phyloP scores from a whole-genome alignment of 441 rosid genomes.

The Francoa sonchifolia region DNA sequence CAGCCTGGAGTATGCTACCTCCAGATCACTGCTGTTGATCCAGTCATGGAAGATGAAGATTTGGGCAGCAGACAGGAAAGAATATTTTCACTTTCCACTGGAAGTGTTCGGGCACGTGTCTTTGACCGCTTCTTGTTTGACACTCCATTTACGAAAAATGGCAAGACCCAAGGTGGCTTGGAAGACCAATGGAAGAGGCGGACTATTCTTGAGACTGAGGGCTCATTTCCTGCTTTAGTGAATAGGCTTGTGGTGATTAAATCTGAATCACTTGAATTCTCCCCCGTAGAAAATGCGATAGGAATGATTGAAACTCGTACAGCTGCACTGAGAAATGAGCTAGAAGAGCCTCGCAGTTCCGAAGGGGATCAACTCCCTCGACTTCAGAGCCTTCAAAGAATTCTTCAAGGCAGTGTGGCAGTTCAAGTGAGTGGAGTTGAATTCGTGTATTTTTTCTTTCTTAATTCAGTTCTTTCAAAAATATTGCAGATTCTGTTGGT shows the following conservation, averaged over 20 bases:
- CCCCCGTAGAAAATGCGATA: slow-evolving; percentile 97
- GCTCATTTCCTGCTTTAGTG: slow-evolving; percentile 96
- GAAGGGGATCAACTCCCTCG: slow-evolving; percentile 97
- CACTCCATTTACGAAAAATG: slow-evolving; percentile 95
- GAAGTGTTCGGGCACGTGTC: slow-evolving; percentile 86
- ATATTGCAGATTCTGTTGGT: too few species aligned
- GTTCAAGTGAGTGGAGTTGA: slow-evolving; percentile 54
- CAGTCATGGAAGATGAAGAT: slow-evolving; percentile 99
- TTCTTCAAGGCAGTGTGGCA: slow-evolving; percentile 99
- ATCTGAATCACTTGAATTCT: slow-evolving; percentile 94
- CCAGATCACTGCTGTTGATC: slow-evolving; percentile 95
- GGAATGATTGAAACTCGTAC: slow-evolving; percentile 99
- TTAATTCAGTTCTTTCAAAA: neutral
- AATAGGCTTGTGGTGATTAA: slow-evolving; percentile 80
- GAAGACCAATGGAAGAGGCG: slow-evolving; percentile 99
- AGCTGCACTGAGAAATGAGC: slow-evolving; percentile 84
- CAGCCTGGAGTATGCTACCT: slow-evolving; percentile 91
- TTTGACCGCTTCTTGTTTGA: slow-evolving; percentile 97
- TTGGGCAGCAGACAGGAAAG: slow-evolving; percentile 96
- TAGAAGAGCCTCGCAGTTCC: slow-evolving; percentile 98
- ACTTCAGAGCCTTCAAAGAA: slow-evolving; percentile 93
- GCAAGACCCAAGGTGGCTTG: slow-evolving; percentile 96
- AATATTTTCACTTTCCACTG: slow-evolving; percentile 88
- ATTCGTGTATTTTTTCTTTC: neutral
- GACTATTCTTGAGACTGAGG: slow-evolving; percentile 83